Evolutionary conservation across 805 yeast species (phyloP).

Genomic region (Pichia californica): DNA sequence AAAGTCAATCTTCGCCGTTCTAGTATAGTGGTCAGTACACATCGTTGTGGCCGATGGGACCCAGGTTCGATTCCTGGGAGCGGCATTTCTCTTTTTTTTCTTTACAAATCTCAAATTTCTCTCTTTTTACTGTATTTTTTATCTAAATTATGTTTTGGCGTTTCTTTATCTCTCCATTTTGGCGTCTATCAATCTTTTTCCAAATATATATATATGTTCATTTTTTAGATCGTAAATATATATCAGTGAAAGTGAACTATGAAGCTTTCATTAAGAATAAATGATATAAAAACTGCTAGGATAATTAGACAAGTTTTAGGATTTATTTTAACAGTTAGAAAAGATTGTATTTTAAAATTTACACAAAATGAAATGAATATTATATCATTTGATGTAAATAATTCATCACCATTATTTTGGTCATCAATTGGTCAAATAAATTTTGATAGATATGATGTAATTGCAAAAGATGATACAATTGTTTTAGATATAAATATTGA

Average conservation of each 20-base stretch:
- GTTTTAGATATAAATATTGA: conserved; percentile 60
- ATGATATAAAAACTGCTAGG: conserved; percentile 18
- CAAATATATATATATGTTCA: no score
- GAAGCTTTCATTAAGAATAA: conserved; percentile 24
- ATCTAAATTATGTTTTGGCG: neutral
- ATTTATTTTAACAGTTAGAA: conserved; percentile 37
- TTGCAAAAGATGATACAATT: conserved; percentile 47
- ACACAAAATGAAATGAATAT: conserved; percentile 42
- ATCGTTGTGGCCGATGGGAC: conserved; percentile 21
- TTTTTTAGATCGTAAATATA: no score
- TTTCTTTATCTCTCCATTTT: no score
- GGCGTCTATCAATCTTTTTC: no score
- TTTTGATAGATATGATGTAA: conserved; percentile 45
- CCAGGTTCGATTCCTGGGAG: conserved; percentile 22
- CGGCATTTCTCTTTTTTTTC: conserved; percentile 12
- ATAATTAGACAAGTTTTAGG: conserved; percentile 21
- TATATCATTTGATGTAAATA: conserved; percentile 41
- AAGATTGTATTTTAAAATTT: conserved; percentile 51
- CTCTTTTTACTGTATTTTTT: no score
- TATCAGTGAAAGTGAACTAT: conserved; percentile 13
- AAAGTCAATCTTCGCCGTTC: conserved; percentile 14
- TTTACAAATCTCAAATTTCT: neutral
- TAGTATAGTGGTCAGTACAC: conserved; percentile 21
- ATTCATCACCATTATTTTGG: conserved; percentile 54
- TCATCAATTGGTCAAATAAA: conserved; percentile 43